Percentiles rank a stretch among this genome's conserved stretches.
phyloP scores from a whole-genome alignment of 2,329 filamentous ascomycete genomes.

The Colletotrichum lindemuthianum region DNA sequence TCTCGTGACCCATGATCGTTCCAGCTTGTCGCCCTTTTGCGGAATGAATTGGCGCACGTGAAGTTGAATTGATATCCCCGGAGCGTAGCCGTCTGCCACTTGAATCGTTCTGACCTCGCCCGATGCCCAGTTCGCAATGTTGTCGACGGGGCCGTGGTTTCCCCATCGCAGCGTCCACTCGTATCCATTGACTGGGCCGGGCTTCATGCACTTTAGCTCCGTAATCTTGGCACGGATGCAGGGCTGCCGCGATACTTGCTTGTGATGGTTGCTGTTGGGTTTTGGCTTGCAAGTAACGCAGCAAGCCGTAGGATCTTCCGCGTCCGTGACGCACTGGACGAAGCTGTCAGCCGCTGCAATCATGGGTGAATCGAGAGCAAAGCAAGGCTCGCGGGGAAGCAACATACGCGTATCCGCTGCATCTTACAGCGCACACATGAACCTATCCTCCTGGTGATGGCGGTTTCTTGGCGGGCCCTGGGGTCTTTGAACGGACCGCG shows the following conservation, averaged over 20 bases:
- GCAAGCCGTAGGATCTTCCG: conserved; percentile 55
- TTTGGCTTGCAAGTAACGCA: conserved; percentile 64
- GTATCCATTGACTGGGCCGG: conserved; percentile 65
- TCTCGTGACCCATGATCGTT: conserved; percentile 62
- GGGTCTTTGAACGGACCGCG: conserved; percentile 66
- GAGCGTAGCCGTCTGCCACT: conserved; percentile 66
- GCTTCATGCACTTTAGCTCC: conserved; percentile 67
- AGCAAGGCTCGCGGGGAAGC: neutral
- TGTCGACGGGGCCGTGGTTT: conserved; percentile 60
- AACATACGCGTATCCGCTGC: conserved; percentile 69
- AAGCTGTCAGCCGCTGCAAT: neutral
- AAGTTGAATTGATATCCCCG: conserved; percentile 55
- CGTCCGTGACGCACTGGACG: conserved; percentile 63
- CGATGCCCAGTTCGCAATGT: conserved; percentile 66
- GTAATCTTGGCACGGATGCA: conserved; percentile 71
- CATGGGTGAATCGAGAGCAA: neutral
- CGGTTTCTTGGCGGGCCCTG: conserved; percentile 62
- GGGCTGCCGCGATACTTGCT: conserved; percentile 59
- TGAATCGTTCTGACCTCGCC: conserved; percentile 59
- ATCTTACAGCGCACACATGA: conserved; percentile 70
- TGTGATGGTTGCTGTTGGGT: conserved; percentile 52
- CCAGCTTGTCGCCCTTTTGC: conserved; percentile 63
- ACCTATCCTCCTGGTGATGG: conserved; percentile 65
- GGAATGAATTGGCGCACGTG: conserved; percentile 65
- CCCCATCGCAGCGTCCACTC: conserved; percentile 70